Base-by-base conservation (phyloP, 129 eudicot species). In the Chrysanthemum makinoi region DNA sequence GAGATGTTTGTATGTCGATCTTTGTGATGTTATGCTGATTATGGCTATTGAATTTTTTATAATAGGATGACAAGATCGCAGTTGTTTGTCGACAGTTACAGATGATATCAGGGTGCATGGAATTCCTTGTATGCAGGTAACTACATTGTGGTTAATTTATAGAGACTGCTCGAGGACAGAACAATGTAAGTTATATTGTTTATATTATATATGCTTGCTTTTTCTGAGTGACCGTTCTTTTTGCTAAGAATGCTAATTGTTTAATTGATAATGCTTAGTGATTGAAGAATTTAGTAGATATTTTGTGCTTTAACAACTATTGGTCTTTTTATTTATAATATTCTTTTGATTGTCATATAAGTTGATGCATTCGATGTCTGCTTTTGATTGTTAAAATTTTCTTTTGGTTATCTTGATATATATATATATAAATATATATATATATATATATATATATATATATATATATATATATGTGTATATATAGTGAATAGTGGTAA, bases 101-200 rank as follows among this genome's bases (percentile, higher is more conserved):
- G 82, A 79, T 7, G 82, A 79, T 58, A 78, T 79, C 10, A 73
- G 82, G 74, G 78, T 72, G 47, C 74, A 79, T 58, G 82, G 72
- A 73, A 72, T 79, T 35, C 82, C 82, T 7, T 79, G 78, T 20
- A 1, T 79, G 14, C 72, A 79, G 78, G 82, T 79, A n/a, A 79
- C 82, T 72, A 78, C 82, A 28, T 67, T 79, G 19, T 73, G 83
- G 51, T n/a, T n/a, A n/a, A n/a, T 79, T 79, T 26, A 79, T 75
- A 0, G 83, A 67, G 24, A 79, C 83, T 5, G 83, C 83, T 4
- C 49, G 79, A 50, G 83, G 83, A 62, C 83, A 79, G 71, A 79
- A 79, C 75, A 79, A 79, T 0, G 83, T 79, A 74, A 59, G 75
- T 17, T 1, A 17, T 48, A 22, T 55, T 18, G 18, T 63, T 19